A percentile compares a stretch with the other conserved stretches of the same genome.
These are phyloP conservation scores for Exserohilum rostratum DNA, from an alignment of 2,329 filamentous ascomycete genomes.

Conservation along the genomic window DNA sequence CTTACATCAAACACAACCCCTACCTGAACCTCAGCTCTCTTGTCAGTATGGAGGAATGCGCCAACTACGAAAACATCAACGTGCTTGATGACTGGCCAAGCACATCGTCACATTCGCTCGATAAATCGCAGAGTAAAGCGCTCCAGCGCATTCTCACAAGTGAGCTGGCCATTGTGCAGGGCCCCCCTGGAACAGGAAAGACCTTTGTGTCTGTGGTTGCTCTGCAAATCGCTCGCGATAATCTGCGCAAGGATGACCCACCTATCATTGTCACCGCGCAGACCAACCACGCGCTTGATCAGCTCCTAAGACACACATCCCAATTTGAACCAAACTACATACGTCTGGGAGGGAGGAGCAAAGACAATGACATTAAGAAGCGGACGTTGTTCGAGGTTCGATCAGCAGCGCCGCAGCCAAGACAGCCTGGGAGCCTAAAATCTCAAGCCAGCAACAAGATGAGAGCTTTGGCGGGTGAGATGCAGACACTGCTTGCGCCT, in stretches of 20 bases:
- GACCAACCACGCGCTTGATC: conserved; percentile 89
- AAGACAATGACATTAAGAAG: conserved; percentile 67
- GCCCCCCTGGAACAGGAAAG: conserved; percentile 80
- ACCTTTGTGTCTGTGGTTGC: conserved; percentile 80
- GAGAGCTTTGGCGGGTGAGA: conserved; percentile 35
- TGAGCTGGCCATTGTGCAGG: conserved; percentile 78
- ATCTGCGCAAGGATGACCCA: conserved; percentile 60
- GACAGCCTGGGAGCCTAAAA: conserved; percentile 48
- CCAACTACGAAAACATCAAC: conserved; percentile 56
- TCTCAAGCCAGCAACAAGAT: conserved; percentile 51
- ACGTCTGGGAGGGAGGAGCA: conserved; percentile 72
- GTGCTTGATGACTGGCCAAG: conserved; percentile 63
- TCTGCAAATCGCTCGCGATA: conserved; percentile 68
- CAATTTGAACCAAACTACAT: conserved; percentile 68
- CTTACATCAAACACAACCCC: conserved; percentile 59
- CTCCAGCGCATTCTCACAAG: conserved; percentile 73
- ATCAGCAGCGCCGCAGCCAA: conserved; percentile 23
- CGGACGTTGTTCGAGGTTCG: conserved; percentile 71
- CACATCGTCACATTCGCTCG: conserved; percentile 59
- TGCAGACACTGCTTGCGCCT: conserved; percentile 36
- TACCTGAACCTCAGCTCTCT: conserved; percentile 58
- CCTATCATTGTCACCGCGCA: conserved; percentile 82
- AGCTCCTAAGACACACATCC: conserved; percentile 71
- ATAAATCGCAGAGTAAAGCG: conserved; percentile 73
- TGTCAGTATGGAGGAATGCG: conserved; percentile 46